Percentiles rank a stretch among this genome's conserved stretches.
phyloP scores from a whole-genome alignment of 2,329 filamentous ascomycete genomes.

The Epichloe scottii region DNA sequence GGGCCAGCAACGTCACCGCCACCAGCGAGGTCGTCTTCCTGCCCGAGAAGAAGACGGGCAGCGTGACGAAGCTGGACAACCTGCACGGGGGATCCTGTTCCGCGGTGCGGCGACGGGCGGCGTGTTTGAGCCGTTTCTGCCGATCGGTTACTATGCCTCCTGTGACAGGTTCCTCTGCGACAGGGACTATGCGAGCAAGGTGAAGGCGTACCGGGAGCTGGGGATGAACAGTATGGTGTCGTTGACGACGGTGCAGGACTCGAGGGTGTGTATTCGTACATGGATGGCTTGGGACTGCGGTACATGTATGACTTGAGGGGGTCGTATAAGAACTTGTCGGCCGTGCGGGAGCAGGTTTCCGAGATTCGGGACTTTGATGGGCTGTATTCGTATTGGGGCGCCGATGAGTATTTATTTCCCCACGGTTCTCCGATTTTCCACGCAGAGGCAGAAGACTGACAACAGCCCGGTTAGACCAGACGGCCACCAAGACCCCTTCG shows the following conservation, averaged over 20 bases:
- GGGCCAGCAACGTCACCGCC: conserved; percentile 22
- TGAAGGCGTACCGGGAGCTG: conserved; percentile 21
- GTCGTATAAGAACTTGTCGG: conserved; percentile 30
- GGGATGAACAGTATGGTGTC: conserved; percentile 34
- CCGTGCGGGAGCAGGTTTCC: conserved; percentile 25
- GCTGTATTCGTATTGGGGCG: conserved; percentile 32
- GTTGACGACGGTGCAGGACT: conserved; percentile 26
- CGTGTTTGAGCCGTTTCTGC: conserved; percentile 27
- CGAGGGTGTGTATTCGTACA: conserved; percentile 24
- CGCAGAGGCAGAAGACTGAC: background rate
- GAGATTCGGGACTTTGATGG: conserved; percentile 26
- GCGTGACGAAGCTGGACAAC: conserved; percentile 33
- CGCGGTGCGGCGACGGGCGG: conserved; percentile 22
- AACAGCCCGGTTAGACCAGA: conserved; percentile 28
- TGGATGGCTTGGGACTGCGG: conserved; percentile 25
- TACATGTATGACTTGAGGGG: conserved; percentile 34
- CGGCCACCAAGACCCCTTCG: conserved; percentile 41
- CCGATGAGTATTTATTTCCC: conserved; percentile 32
- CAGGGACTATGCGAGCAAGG: conserved; percentile 21
- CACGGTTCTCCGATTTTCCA: background rate
- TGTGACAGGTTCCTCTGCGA: conserved; percentile 31
- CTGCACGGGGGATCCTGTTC: conserved; percentile 30
- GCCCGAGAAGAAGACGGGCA: conserved; percentile 29
- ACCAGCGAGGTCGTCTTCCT: conserved; percentile 28
- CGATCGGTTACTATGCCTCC: conserved; percentile 31